Base-by-base conservation (phyloP, 2,329 filamentous ascomycete species). In the Fusarium subtropicale region DNA sequence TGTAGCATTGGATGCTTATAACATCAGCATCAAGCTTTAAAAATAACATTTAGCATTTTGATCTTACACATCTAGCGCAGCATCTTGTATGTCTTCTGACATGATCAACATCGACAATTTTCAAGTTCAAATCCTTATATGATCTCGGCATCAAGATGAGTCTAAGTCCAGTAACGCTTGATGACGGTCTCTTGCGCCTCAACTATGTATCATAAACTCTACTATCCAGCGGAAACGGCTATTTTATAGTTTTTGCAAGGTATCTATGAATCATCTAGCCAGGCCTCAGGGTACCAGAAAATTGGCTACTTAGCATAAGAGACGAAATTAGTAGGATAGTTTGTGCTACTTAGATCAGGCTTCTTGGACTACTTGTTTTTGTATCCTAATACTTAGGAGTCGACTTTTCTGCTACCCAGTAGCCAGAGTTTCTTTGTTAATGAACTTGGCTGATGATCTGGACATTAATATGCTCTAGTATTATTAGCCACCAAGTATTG, bases 1-100 rank as follows among this genome's bases (percentile, higher is more conserved):
- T 3, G 80, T 95, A 16, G 82, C 77, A 3, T 78, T 95, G 66
- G 91, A 95, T 77, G 74, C 79, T 54, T 88, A 84, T 71, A 80
- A 92, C 74, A 82, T 94, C 10, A 91, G 88, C 22, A 89, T 94
- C 73, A 94, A 92, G 79, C 75, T 94, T 52, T 93, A 51, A 74
- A 15, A 28, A 44, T 45, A 20, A 10, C 30, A 53, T 54, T 52
- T 60, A 45, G 36, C 26, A 56, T 57, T 42, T 47, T 6, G 38
- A 51, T 34, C 39, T 41, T 57, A 22, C n/a, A 50, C 28, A 39
- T 42, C 33, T 30, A 38, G 45, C 36, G 51, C 22, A 44, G 53
- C 38, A 31, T 55, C 13, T 36, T 28, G 15, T 47, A 39, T 12
- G 13, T 42, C 33, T 26, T 34, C 13, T 6, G 9, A 31, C 7